Evolutionary conservation across 805 yeast species (phyloP), one percentile per base, ranked within the genome.

Genomic region (Saccharomycopsis sp.): DNA sequence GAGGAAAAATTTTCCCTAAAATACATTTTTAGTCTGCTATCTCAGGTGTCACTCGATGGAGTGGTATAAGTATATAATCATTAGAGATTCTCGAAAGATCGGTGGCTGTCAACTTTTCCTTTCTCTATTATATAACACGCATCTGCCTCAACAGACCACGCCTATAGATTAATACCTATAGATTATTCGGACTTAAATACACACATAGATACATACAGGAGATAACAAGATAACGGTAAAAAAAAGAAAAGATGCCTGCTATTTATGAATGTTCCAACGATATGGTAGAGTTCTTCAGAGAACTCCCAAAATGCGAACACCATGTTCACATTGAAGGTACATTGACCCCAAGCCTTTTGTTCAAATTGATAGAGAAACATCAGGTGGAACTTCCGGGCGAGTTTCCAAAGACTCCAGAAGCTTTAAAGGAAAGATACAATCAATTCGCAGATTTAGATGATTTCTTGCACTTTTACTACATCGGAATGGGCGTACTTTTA

Each of bases 241-340:
- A 29, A 44, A 5, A 44, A 17, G 8, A 17, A 17, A 44, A 44
- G 12, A 44, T 44, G 49, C 49, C 49, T 65, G 63, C 68, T 7
- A 63, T 62, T 20, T 65, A 67, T 68, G 72, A 72, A 57, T 71
- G 77, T 56, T 57, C 68, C 34, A 67, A 67, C 15, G 70, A 72
- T 56, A 76, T 79, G 76, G 72, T 72, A 57, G 66, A 70, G 59
- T 87, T 87, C 70, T 76, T 87, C 54, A 74, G 71, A 47, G 93
- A 85, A 64, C 75, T 89, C 55, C 96, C 96, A 59, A 89, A 89
- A 71, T 88, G 94, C 74, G 96, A 89, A 70, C 93, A 88, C 69
- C 96, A 89, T 68, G 81, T 88, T 61, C 96, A 89, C 71, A 70
- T 89, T 52, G 96, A 88, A 74, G 96, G 96, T 38, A 87, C 96